phyloP scores from a whole-genome alignment of 345 rosid species.

The Sisymbrium irio region DNA sequence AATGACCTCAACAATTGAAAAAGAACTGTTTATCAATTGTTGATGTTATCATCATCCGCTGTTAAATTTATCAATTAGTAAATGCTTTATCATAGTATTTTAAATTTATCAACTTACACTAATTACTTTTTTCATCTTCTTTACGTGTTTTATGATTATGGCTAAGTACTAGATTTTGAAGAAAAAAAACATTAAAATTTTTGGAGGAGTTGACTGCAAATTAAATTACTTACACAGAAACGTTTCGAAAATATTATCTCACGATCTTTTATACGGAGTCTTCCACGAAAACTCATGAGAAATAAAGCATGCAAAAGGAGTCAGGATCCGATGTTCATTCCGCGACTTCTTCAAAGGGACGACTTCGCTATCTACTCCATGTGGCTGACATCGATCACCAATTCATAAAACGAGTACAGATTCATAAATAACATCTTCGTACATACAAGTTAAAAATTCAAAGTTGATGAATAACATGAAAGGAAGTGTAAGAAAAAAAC shows the following conservation, averaged over 20 bases:
- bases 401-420: neutral
- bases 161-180: neutral
- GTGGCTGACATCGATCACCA: neutral
- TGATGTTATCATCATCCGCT: no score
- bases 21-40: no score
- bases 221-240: neutral
- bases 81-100: no score
- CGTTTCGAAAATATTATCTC: neutral
- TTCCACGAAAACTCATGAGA: slow-evolving; percentile 4
- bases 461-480: neutral
- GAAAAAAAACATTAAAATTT: neutral
- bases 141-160: neutral
- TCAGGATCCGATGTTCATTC: slow-evolving; percentile 6
- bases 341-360: neutral
- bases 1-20: no score
- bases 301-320: slow-evolving; percentile 3
- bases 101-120: no score
- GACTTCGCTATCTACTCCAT: neutral
- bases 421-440: neutral
- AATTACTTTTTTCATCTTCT: no score
- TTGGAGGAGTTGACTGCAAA: neutral
- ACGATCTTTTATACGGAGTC: slow-evolving; percentile 12
- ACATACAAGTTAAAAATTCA: neutral
- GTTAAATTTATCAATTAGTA: no score
- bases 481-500: neutral